These are phyloP conservation scores for Trichoderma pleuroti DNA, from an alignment of 2,329 filamentous ascomycete species.

Conservation along the genomic window DNA sequence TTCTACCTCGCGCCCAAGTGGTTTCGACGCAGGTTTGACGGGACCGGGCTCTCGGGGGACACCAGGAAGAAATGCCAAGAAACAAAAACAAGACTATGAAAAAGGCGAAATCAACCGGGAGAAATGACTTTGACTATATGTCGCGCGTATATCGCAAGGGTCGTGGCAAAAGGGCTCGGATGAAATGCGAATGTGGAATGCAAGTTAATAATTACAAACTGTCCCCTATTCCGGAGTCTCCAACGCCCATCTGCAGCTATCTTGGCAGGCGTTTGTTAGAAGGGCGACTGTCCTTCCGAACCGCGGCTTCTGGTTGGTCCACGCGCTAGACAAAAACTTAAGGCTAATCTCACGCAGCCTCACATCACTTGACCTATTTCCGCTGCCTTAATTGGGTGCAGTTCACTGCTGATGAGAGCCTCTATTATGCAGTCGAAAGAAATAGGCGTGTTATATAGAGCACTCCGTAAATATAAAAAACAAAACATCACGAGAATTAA, in stretches of 20 bases:
- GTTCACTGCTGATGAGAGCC: neutral
- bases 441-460: too few species aligned
- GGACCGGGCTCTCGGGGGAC: neutral
- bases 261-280: constrained; percentile 23
- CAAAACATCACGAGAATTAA: neutral
- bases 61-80: neutral
- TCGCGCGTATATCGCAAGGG: constrained; percentile 2
- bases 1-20: neutral
- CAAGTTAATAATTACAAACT: constrained; percentile 26
- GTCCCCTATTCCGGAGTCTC: constrained; percentile 32
- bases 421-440: neutral
- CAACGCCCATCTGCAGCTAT: constrained; percentile 24
- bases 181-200: constrained; percentile 20
- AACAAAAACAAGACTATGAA: neutral
- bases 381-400: neutral
- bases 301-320: constrained; percentile 27
- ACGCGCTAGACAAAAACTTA: constrained; percentile 27
- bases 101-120: neutral
- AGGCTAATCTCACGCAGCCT: constrained; percentile 18
- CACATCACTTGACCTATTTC: constrained; percentile 11
- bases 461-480: too few species aligned
- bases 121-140: neutral
- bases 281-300: constrained; percentile 29
- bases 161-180: constrained; percentile 25
- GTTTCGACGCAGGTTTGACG: neutral